Percentiles rank a stretch among this genome's conserved stretches.
Evolutionary conservation across 768 basidiomycete species (phyloP).

Genomic region (Collybiopsis luxurians): DNA sequence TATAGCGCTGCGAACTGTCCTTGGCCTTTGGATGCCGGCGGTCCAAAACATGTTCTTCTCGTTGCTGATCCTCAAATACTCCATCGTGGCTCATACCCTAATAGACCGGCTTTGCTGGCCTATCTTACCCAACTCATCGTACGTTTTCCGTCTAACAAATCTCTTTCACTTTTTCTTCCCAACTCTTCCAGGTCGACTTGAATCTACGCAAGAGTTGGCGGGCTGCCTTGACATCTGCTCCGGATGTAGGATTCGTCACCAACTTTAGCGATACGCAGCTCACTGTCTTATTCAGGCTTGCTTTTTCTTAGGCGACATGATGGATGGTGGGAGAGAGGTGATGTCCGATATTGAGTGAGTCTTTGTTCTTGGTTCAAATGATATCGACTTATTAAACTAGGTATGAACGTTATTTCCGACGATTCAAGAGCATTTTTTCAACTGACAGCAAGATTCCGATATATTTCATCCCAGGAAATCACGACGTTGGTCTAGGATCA

Average conservation of each 20-base stretch:
- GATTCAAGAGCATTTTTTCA: slow-evolving; percentile 73
- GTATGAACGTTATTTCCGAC: slow-evolving; percentile 65
- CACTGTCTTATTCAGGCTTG: too few species aligned
- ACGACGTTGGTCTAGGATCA: slow-evolving; percentile 70
- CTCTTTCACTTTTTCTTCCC: neutral
- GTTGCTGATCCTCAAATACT: slow-evolving; percentile 89
- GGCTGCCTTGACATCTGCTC: slow-evolving; percentile 52
- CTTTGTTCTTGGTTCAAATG: slow-evolving; percentile 1
- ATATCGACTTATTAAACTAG: slow-evolving; percentile 35
- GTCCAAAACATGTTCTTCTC: slow-evolving; percentile 60
- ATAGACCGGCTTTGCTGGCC: slow-evolving; percentile 50
- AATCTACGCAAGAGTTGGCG: slow-evolving; percentile 87
- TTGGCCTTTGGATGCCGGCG: slow-evolving; percentile 46
- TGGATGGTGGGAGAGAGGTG: slow-evolving; percentile 74
- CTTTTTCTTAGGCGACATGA: slow-evolving; percentile 84
- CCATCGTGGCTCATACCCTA: slow-evolving; percentile 72
- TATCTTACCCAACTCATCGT: slow-evolving; percentile 55
- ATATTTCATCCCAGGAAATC: slow-evolving; percentile 87
- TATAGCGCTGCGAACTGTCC: slow-evolving; percentile 44
- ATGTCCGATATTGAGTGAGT: slow-evolving; percentile 72
- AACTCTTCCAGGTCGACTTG: slow-evolving; percentile 52
- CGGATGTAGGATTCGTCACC: slow-evolving; percentile 59
- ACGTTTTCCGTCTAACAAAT: neutral
- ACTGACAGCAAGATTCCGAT: slow-evolving; percentile 43
- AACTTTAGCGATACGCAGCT: too few species aligned